Base-by-base conservation (phyloP, 2,329 filamentous ascomycete genomes). In the Colletotrichum spaethianum region DNA sequence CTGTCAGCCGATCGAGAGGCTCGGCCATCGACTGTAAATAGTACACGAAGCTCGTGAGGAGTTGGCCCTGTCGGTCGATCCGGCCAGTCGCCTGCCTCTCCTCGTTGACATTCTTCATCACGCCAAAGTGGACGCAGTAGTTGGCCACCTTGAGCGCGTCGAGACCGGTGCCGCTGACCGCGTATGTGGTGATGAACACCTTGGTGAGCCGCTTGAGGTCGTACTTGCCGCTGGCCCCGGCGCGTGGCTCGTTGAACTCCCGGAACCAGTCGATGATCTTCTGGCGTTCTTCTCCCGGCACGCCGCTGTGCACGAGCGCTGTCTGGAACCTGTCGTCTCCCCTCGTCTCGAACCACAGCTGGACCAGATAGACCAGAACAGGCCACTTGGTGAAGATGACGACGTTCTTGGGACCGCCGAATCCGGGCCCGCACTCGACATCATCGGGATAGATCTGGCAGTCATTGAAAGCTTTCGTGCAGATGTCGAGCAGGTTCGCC, bases 151-250 rank as follows among this genome's bases (percentile, higher is more conserved):
- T 60, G 5, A 44, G 26, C 33, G 6, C 36, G 9, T 60, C 56
- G 2, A 60, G 56, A 2, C 56, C 33, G 23, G 56, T 60, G 33
- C 56, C 33, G 33, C 36, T n/a, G 8, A 60, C 20, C 12, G 56
- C 33, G 33, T 60, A 60, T 23, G 56, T 60, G 18, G 36, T 60
- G 56, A 60, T 44, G 56, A 60, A 31, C 33, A 60, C 56, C 56
- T 60, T 60, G 9, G 26, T 55, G 52, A 14, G 52, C 12, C 48
- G 48, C 48, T 52, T 23, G 7, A 20, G 48, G 20, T 52, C 40
- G 40, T 42, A 42, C 40, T 42, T 12, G 48, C 18, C 48, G 6
- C 52, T 20, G 11, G 26, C 31, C 31, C 52, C 23, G 23, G 11
- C 52, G 26, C 18, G 28, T 31, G 26, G 28, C 52, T 55, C 28